Percentiles rank a stretch among this genome's conserved stretches.
Evolutionary conservation across 352 stramenopile species (phyloP).

Genomic region (Globisporangium iwayamae): DNA sequence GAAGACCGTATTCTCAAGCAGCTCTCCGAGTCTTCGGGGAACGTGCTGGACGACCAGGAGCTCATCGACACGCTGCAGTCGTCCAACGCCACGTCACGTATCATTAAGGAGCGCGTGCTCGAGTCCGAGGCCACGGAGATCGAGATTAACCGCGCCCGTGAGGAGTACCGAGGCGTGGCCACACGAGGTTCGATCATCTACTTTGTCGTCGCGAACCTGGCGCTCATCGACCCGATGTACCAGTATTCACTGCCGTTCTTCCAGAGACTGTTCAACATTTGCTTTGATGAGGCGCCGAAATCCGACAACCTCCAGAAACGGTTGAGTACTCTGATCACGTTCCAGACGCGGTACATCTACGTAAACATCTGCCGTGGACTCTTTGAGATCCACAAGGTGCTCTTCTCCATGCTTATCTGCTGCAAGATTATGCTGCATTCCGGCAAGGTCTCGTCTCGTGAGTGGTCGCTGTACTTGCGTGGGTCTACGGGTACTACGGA

Average conservation of each 20-base stretch:
- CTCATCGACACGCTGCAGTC: slow-evolving; percentile 85
- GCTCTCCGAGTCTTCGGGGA: slow-evolving; percentile 88
- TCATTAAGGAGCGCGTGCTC: slow-evolving; percentile 88
- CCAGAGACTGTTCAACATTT: slow-evolving; percentile 89
- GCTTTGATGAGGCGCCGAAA: slow-evolving; percentile 76
- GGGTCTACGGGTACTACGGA: slow-evolving; percentile 32
- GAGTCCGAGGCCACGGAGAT: slow-evolving; percentile 89
- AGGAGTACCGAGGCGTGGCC: slow-evolving; percentile 90
- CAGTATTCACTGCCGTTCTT: slow-evolving; percentile 95
- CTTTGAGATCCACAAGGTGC: slow-evolving; percentile 92
- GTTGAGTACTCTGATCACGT: slow-evolving; percentile 83
- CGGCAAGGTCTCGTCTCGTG: slow-evolving; percentile 53
- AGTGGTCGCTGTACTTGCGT: slow-evolving; percentile 91
- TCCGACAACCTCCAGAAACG: slow-evolving; percentile 54
- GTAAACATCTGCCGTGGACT: slow-evolving; percentile 93
- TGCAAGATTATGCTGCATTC: slow-evolving; percentile 91
- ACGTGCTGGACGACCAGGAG: slow-evolving; percentile 92
- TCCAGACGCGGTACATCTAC: slow-evolving; percentile 91
- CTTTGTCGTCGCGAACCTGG: slow-evolving; percentile 92
- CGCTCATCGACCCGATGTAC: slow-evolving; percentile 94
- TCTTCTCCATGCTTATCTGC: slow-evolving; percentile 94
- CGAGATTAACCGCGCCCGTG: slow-evolving; percentile 88
- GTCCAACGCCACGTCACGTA: slow-evolving; percentile 79
- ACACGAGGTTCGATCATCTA: slow-evolving; percentile 93
- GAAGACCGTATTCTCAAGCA: slow-evolving; percentile 92